phyloP scores from a whole-genome alignment of 2,329 filamentous ascomycete genomes.

The Alternaria conjuncta region DNA sequence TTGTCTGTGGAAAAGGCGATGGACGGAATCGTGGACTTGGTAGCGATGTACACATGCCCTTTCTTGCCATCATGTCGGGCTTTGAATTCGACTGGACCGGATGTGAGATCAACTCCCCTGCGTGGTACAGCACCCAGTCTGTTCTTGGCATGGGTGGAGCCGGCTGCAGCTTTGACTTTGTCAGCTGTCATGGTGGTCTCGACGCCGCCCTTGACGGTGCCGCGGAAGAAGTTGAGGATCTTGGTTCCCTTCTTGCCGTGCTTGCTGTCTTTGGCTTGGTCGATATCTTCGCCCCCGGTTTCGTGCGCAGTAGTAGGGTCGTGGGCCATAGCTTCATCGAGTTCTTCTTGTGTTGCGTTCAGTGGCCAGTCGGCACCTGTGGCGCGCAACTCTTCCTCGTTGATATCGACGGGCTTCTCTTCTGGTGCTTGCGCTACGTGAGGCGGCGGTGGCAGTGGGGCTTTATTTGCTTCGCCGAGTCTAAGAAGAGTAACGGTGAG shows the following conservation, averaged over 20 bases:
- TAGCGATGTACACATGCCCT: conserved; percentile 74
- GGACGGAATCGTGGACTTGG: conserved; percentile 69
- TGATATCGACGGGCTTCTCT: conserved; percentile 58
- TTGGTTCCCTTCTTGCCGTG: conserved; percentile 57
- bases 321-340: conserved; percentile 64
- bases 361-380: conserved; percentile 62
- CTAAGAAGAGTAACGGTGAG: conserved; percentile 80
- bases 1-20: conserved; percentile 68
- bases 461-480: conserved; percentile 80
- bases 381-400: conserved; percentile 58
- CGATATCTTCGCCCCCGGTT: conserved; percentile 61
- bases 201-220: conserved; percentile 73
- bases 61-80: conserved; percentile 73
- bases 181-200: conserved; percentile 75
- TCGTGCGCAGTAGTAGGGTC: conserved; percentile 56
- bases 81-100: conserved; percentile 79
- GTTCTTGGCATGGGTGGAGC: conserved; percentile 69
- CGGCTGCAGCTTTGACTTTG: conserved; percentile 69
- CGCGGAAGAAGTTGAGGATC: conserved; percentile 71
- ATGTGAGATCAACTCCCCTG: conserved; percentile 51
- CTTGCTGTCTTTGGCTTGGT: conserved; percentile 54
- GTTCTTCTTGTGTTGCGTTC: conserved; percentile 69
- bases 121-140: conserved; percentile 72
- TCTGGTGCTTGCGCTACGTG: conserved; percentile 53
- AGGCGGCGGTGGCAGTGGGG: conserved; percentile 72